Percentiles rank a stretch among this genome's conserved stretches.
phyloP scores from a whole-genome alignment of 1,284 basidiomycete species.

The Ustilago xerochloae region DNA sequence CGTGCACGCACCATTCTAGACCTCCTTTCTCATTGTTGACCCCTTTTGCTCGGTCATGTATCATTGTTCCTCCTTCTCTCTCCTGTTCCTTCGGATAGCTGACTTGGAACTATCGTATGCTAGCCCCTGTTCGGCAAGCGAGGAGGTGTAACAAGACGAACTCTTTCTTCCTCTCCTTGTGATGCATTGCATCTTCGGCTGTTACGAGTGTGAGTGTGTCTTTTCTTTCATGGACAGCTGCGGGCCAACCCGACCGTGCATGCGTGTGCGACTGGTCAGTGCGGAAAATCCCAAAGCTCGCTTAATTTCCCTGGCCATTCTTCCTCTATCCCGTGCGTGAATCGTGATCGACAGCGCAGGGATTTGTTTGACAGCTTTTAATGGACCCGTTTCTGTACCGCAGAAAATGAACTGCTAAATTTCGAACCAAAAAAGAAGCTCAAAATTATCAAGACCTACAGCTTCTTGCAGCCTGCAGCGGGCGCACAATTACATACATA shows the following conservation, averaged over 20 bases:
- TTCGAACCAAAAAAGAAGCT: neutral
- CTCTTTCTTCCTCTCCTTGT: no score
- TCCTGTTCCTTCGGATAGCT: neutral
- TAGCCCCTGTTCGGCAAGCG: neutral
- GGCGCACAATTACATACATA: no score
- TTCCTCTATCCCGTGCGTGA: neutral
- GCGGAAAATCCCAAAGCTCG: neutral
- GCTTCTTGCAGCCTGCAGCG: constrained; percentile 1
- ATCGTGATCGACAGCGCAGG: constrained; percentile 6
- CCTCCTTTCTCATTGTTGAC: neutral
- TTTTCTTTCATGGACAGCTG: neutral
- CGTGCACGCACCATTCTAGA: neutral
- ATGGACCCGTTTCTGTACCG: neutral
- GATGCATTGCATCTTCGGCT: no score
- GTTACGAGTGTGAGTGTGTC: neutral
- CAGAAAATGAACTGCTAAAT: neutral
- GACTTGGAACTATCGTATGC: neutral
- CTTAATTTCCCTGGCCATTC: neutral
- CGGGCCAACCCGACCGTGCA: neutral
- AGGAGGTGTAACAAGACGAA: no score
- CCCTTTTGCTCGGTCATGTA: neutral
- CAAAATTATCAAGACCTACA: neutral
- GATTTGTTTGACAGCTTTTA: neutral
- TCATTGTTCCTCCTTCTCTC: neutral
- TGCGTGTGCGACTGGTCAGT: neutral